Conservation (phyloP, 345 rosid genomes). For the Hibiscus mutabilis region DNA sequence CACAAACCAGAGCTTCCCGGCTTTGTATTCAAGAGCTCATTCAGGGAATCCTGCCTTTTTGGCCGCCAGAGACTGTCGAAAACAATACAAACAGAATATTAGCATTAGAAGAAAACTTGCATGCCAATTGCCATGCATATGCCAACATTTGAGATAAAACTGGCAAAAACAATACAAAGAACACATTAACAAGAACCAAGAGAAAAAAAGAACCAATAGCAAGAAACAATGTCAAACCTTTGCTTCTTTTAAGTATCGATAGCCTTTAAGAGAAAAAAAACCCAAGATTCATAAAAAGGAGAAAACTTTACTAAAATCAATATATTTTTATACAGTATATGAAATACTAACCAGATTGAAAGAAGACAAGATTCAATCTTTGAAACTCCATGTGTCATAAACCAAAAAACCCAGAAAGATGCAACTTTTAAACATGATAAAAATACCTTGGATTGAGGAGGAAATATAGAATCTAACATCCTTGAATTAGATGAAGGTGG, state of each 20-base stretch:
- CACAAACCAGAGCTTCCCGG: slow-evolving; percentile 28
- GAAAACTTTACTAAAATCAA: neutral
- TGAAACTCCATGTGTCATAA: neutral
- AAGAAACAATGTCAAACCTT: neutral
- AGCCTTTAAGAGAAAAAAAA: too few relatives aligned
- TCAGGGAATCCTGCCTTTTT: slow-evolving; percentile 33
- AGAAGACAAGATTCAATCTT: neutral
- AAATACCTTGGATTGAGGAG: slow-evolving; percentile 52
- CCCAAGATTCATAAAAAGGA: neutral
- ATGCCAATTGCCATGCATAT: neutral
- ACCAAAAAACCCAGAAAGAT: too few relatives aligned
- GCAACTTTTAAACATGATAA: neutral
- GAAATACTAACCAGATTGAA: neutral
- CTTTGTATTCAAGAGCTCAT: slow-evolving; percentile 36
- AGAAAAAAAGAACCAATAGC: too few relatives aligned
- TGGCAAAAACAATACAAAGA: neutral
- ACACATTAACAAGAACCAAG: neutral
- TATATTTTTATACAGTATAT: neutral
- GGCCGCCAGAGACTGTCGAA: slow-evolving; percentile 29
- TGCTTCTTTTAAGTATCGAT: too few relatives aligned
- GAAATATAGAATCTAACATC: slow-evolving; percentile 56
- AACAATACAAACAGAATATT: neutral
- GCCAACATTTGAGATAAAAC: neutral
- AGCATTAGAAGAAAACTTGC: neutral
- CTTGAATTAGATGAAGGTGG: slow-evolving; percentile 47